Conservation (phyloP, 2,329 filamentous ascomycete genomes). For the Botrytis fragariae region DNA sequence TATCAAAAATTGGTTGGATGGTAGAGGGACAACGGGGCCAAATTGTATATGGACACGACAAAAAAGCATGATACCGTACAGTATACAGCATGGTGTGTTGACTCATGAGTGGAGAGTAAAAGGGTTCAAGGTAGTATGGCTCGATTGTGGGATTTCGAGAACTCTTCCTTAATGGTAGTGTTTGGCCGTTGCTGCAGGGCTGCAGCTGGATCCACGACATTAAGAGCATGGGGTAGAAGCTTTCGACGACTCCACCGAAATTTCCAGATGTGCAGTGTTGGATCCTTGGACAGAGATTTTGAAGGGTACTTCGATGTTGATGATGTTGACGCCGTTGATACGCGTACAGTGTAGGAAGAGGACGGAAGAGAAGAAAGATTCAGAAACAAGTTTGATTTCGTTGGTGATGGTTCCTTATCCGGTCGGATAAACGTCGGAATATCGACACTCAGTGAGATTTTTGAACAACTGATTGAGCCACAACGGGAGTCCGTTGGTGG, state of each 20-base stretch:
- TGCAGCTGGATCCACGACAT: conserved; percentile 16
- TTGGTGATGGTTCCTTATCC: not conserved
- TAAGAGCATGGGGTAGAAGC: conserved; percentile 5
- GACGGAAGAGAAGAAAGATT: not conserved
- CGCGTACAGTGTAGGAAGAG: not conserved
- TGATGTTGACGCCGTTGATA: not conserved
- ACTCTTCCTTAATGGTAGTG: not conserved
- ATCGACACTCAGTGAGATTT: not conserved
- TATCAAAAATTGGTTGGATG: conserved; percentile 17
- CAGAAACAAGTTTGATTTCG: not conserved
- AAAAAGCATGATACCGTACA: not conserved
- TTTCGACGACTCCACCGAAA: not conserved
- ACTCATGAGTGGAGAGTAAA: conserved; percentile 9
- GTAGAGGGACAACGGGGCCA: conserved; percentile 17
- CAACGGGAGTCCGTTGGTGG: not conserved
- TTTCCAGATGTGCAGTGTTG: not conserved
- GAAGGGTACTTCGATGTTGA: not conserved
- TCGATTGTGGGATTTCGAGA: not conserved
- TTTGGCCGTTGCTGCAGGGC: not conserved
- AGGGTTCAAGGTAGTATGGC: not conserved
- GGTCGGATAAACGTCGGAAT: not conserved
- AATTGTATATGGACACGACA: conserved; percentile 6
- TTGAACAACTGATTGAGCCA: not conserved
- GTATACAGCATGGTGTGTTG: conserved; percentile 7
- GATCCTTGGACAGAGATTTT: not conserved